Evolutionary conservation across 1,284 basidiomycete genomes (phyloP).

Genomic region (Ceratobasidium sp.): DNA sequence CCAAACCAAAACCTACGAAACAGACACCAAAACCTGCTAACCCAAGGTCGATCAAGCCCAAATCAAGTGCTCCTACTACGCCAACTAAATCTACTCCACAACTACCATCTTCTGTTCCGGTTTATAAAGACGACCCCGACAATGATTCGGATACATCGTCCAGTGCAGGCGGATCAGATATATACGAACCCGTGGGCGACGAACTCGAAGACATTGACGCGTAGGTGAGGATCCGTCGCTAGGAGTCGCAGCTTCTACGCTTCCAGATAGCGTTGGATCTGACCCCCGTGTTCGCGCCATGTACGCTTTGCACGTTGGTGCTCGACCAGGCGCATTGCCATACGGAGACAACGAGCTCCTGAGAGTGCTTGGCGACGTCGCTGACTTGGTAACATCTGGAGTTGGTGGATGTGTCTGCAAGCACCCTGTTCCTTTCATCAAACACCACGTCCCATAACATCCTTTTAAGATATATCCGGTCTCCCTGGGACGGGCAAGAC

Average conservation of each 20-base stretch:
- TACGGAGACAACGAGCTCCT: conserved; percentile 92
- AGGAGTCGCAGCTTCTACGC: conserved; percentile 54
- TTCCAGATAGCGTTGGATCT: conserved; percentile 38
- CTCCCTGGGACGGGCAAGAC: conserved; percentile 99
- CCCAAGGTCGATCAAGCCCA: conserved; percentile 23
- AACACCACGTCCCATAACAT: neutral
- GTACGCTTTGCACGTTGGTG: conserved; percentile 92
- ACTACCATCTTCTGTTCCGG: neutral
- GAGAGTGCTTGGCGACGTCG: conserved; percentile 81
- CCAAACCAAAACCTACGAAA: conserved; percentile 30
- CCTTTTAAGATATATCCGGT: conserved; percentile 86
- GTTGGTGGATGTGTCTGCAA: conserved; percentile 95
- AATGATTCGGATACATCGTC: conserved; percentile 23
- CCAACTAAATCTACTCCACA: conserved; percentile 38
- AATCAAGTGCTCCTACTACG: conserved; percentile 18
- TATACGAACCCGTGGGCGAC: conserved; percentile 1
- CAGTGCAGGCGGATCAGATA: conserved; percentile 26
- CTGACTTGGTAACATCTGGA: conserved; percentile 90
- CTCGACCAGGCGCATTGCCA: conserved; percentile 90
- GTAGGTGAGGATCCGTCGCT: conserved; percentile 64
- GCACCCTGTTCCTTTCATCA: conserved; percentile 56
- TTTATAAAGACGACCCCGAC: conserved; percentile 26
- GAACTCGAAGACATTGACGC: neutral
- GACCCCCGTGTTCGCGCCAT: conserved; percentile 87
- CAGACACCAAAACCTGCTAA: conserved; percentile 22